phyloP scores from a whole-genome alignment of 73 alveolate species.

The Vitrella brassicaformis region DNA sequence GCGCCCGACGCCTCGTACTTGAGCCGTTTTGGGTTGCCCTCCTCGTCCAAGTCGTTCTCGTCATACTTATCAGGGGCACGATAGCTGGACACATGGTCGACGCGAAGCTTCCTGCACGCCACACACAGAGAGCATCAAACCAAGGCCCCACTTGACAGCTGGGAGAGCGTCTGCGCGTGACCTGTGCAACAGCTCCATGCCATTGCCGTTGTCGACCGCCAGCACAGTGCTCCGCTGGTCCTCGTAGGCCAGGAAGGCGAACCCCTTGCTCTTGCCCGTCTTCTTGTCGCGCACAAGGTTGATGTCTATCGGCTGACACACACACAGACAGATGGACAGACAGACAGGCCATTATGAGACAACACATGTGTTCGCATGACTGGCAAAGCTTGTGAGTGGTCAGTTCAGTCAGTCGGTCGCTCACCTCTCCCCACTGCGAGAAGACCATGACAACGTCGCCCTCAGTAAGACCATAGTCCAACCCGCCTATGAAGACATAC shows the following conservation, averaged over 20 bases:
- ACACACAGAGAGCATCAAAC: neutral
- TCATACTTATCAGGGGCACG: neutral
- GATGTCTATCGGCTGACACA: slow-evolving; percentile 69
- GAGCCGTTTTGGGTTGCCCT: neutral
- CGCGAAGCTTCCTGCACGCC: neutral
- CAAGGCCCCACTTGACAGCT: neutral
- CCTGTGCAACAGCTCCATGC: slow-evolving; percentile 10
- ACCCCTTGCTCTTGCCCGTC: slow-evolving; percentile 87
- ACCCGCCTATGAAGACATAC: slow-evolving; percentile 63
- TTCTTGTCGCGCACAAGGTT: slow-evolving; percentile 75
- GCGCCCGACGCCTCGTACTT: neutral
- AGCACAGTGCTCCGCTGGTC: slow-evolving; percentile 83
- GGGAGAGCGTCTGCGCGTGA: neutral
- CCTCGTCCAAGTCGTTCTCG: neutral
- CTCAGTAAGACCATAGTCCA: slow-evolving; percentile 80
- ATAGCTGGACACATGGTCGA: neutral
- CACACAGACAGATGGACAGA: neutral
- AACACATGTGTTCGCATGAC: too few relatives aligned
- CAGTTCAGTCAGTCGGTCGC: too few relatives aligned
- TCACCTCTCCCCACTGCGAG: slow-evolving; percentile 44
- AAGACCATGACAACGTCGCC: slow-evolving; percentile 91
- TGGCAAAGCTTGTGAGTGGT: too few relatives aligned
- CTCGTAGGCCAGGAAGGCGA: slow-evolving; percentile 83
- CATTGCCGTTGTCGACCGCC: slow-evolving; percentile 92
- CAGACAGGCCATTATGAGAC: slow-evolving; percentile 2